Evolutionary conservation across 768 basidiomycete genomes (phyloP).

Genomic region (Tricholoma furcatifolium): DNA sequence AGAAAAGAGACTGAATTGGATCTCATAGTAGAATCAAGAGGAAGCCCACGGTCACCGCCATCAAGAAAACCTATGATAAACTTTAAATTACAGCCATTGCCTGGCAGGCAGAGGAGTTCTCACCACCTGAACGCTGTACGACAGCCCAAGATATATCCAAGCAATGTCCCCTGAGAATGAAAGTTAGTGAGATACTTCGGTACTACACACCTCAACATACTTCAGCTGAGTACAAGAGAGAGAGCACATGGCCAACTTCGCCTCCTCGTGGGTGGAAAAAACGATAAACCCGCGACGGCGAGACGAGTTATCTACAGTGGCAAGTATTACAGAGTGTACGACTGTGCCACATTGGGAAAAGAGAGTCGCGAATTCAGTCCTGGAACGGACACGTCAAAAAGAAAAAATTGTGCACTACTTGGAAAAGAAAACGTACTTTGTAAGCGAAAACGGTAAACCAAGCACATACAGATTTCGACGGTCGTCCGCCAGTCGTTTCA

Average conservation of each 20-base stretch:
- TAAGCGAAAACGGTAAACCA: constrained; percentile 78
- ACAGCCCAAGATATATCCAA: constrained; percentile 88
- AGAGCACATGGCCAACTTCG: constrained; percentile 62
- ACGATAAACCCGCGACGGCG: constrained; percentile 83
- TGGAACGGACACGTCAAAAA: constrained; percentile 14
- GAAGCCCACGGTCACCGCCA: constrained; percentile 73
- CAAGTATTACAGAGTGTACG: constrained; percentile 76
- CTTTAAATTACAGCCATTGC: neutral
- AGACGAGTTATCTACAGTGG: constrained; percentile 81
- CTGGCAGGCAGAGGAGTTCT: neutral
- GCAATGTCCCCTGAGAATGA: constrained; percentile 55
- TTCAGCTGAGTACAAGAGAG: constrained; percentile 70
- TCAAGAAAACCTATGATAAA: constrained; percentile 65
- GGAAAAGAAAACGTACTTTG: constrained; percentile 51
- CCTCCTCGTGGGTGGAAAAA: constrained; percentile 74
- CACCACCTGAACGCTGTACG: constrained; percentile 82
- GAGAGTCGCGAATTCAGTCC: constrained; percentile 55
- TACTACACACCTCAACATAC: constrained; percentile 31
- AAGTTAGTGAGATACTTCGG: neutral
- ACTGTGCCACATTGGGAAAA: constrained; percentile 70
- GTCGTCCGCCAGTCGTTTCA: constrained; percentile 37
- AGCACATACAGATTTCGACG: constrained; percentile 85
- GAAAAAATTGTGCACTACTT: neutral
- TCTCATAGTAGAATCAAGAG: constrained; percentile 44
- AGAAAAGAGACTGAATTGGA: constrained; percentile 23